phyloP scores from a whole-genome alignment of 306 rosid genomes.

The Neltuma alba region DNA sequence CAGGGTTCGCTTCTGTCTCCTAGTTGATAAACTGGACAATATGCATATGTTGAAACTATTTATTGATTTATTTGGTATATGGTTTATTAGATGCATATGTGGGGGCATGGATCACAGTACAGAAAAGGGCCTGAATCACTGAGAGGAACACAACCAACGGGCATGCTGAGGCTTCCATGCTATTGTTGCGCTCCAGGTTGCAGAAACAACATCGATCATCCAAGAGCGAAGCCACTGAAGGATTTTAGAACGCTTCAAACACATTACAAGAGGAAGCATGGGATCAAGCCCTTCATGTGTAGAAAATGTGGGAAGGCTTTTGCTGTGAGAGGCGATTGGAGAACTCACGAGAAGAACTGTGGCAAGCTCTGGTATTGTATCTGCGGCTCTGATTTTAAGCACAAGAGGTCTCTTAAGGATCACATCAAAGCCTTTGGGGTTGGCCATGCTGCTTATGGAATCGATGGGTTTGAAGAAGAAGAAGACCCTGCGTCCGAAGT shows the following conservation, averaged over 20 bases:
- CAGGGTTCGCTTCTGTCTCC: background rate
- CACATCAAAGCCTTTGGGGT: slow-evolving; percentile 84
- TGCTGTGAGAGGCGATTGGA: slow-evolving; percentile 95
- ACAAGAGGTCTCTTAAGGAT: slow-evolving; percentile 90
- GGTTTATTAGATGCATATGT: slow-evolving; percentile 80
- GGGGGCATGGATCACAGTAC: slow-evolving; percentile 95
- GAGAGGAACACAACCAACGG: slow-evolving; percentile 87
- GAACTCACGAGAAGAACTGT: slow-evolving; percentile 94
- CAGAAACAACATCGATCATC: slow-evolving; percentile 94
- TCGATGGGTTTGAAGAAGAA: slow-evolving; percentile 63
- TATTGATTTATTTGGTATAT: background rate
- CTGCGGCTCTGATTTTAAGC: slow-evolving; percentile 92
- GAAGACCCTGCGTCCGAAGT: slow-evolving; percentile 93
- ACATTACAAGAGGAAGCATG: slow-evolving; percentile 94
- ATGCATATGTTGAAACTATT: background rate
- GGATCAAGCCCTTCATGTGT: slow-evolving; percentile 80
- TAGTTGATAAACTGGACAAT: background rate
- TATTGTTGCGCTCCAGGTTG: slow-evolving; percentile 92
- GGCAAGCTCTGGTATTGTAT: slow-evolving; percentile 95
- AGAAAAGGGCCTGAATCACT: slow-evolving; percentile 93
- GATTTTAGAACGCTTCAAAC: slow-evolving; percentile 95
- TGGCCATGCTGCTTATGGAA: slow-evolving; percentile 69
- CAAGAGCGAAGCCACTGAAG: slow-evolving; percentile 87
- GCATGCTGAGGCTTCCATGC: slow-evolving; percentile 92
- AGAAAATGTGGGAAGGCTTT: slow-evolving; percentile 80